These are phyloP conservation scores for Dioszegia crocea DNA, from an alignment of 768 basidiomycete genomes.

Conservation along the genomic window DNA sequence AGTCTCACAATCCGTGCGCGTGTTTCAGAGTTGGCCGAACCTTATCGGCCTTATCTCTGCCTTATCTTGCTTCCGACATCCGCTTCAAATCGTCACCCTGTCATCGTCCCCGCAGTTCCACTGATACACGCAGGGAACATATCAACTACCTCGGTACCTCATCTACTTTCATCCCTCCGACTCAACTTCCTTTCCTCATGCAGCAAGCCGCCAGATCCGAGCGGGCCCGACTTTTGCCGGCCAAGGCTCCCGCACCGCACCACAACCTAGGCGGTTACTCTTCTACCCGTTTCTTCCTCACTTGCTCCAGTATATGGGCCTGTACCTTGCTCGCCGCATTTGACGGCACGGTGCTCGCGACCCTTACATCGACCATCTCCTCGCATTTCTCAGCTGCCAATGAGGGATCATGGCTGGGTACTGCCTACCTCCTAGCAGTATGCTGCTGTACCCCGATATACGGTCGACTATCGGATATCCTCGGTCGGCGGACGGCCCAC, in stretches of 20 bases:
- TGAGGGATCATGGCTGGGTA: constrained; percentile 43
- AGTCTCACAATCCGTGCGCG: too few relatives aligned
- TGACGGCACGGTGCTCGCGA: constrained; percentile 37
- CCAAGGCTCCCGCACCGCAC: constrained; percentile 7
- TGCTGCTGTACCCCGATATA: constrained; percentile 44
- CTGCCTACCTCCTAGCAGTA: constrained; percentile 37
- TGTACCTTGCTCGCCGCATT: constrained; percentile 30
- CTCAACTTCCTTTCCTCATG: too few relatives aligned
- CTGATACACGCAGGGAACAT: too few relatives aligned
- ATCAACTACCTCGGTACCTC: too few relatives aligned
- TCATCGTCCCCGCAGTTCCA: too few relatives aligned
- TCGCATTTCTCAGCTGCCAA: constrained; percentile 34
- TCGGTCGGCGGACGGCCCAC: constrained; percentile 29
- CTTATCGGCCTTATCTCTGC: too few relatives aligned
- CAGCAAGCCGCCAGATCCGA: too few relatives aligned
- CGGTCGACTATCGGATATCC: constrained; percentile 34
- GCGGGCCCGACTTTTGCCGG: neutral
- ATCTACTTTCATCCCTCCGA: too few relatives aligned
- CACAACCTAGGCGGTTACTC: constrained; percentile 38
- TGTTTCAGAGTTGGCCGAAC: too few relatives aligned
- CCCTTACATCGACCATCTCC: constrained; percentile 29
- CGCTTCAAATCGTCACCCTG: too few relatives aligned
- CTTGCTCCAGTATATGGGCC: constrained; percentile 36
- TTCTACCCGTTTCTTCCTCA: constrained; percentile 27
- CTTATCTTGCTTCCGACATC: too few relatives aligned